phyloP scores from a whole-genome alignment of 2,329 filamentous ascomycete species.

The Chaetoscypha palmicola region DNA sequence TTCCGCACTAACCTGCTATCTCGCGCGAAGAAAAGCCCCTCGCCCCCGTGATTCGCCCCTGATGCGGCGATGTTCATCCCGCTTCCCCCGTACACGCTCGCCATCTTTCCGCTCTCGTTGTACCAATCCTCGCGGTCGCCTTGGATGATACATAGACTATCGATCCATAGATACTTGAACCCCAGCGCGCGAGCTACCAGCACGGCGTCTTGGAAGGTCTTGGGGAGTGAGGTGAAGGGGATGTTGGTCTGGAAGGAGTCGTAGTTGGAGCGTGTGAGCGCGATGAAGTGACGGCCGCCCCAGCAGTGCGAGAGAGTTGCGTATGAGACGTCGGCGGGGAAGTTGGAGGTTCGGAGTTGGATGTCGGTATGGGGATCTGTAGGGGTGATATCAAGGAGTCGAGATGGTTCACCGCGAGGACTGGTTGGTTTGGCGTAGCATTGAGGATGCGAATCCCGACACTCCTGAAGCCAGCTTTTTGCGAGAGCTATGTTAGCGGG shows the following conservation, averaged over 20 bases:
- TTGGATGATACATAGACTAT: constrained; percentile 2
- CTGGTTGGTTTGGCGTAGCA: too few relatives aligned
- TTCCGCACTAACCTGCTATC: not conserved
- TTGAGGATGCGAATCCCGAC: not conserved
- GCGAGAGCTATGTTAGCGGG: too few relatives aligned
- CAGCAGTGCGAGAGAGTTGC: not conserved
- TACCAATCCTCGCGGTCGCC: not conserved
- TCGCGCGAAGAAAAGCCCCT: not conserved
- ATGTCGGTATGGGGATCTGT: too few relatives aligned
- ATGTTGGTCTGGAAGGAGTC: not conserved
- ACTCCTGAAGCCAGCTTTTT: not conserved
- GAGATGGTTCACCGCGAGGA: too few relatives aligned
- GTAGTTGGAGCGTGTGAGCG: not conserved
- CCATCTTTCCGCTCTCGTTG: not conserved
- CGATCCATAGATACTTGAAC: not conserved
- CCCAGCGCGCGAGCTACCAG: not conserved
- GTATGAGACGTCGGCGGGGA: too few relatives aligned
- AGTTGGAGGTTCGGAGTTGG: too few relatives aligned
- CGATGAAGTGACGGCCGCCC: not conserved
- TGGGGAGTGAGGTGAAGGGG: not conserved
- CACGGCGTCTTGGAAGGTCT: constrained; percentile 1
- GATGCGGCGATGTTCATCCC: not conserved
- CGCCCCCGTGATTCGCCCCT: not conserved
- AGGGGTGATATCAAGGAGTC: not conserved
- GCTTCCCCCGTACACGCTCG: not conserved